phyloP scores from a whole-genome alignment of 2,329 filamentous ascomycete species.

The Podosphaera leucotricha region DNA sequence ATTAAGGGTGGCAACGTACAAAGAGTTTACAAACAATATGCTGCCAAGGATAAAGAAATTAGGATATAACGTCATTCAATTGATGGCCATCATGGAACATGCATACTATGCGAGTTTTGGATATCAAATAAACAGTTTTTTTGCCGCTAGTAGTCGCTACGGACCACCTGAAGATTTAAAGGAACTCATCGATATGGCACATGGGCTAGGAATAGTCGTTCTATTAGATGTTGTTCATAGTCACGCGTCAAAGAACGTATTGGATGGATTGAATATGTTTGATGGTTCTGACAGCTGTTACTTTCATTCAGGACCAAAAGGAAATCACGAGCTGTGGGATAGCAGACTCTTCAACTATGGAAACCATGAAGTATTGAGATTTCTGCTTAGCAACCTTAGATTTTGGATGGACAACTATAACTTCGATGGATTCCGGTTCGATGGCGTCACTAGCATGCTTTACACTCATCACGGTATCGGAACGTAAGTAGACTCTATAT shows the following conservation, averaged over 20 bases:
- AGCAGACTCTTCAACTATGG: constrained; percentile 96
- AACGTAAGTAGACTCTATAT: constrained; percentile 36
- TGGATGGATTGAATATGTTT: constrained; percentile 88
- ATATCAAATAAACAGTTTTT: constrained; percentile 98
- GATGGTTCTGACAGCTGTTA: constrained; percentile 89
- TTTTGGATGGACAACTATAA: constrained; percentile 99
- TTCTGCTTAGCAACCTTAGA: constrained; percentile 78
- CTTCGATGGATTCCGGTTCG: constrained; percentile 94
- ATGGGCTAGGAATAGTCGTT: constrained; percentile 72
- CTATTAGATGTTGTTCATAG: constrained; percentile 92
- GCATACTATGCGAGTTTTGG: constrained; percentile 98
- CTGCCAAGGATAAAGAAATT: constrained; percentile 72
- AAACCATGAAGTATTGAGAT: constrained; percentile 80
- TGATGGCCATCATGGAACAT: constrained; percentile 99
- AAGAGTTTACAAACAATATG: constrained; percentile 86
- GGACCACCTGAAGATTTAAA: constrained; percentile 86
- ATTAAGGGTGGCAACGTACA: constrained; percentile 73
- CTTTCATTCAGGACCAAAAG: constrained; percentile 72
- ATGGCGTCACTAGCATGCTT: constrained; percentile 96
- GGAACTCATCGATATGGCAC: constrained; percentile 86
- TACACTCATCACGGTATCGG: constrained; percentile 92
- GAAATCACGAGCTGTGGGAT: constrained; percentile 84
- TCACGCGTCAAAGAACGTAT: constrained; percentile 90
- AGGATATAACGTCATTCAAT: constrained; percentile 91
- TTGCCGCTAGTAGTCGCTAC: constrained; percentile 88